phyloP scores from a whole-genome alignment of 305 asterid species.

The Solanum chacoense region DNA sequence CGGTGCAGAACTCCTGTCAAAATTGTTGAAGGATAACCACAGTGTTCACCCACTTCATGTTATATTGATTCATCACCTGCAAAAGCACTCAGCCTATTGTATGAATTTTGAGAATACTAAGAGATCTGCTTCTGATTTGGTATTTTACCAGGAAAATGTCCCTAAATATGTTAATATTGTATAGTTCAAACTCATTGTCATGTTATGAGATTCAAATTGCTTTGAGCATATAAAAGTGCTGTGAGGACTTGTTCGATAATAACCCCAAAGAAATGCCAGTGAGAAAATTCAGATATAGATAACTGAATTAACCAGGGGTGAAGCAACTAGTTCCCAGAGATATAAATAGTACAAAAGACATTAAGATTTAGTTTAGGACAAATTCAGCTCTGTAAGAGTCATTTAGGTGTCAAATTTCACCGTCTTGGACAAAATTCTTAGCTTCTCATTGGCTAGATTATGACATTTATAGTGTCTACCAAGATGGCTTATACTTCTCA shows the following conservation, averaged over 20 bases:
- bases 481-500: background rate
- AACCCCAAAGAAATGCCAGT: background rate
- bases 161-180: background rate
- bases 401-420: background rate
- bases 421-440: background rate
- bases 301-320: background rate
- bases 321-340: background rate
- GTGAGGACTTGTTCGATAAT: background rate
- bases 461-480: background rate
- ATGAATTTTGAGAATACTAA: background rate
- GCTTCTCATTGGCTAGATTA: background rate
- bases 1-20: conserved; percentile 76
- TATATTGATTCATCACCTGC: background rate
- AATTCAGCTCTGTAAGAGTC: background rate
- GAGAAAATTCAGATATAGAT: background rate
- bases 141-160: background rate
- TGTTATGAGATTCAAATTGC: background rate
- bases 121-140: background rate
- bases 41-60: background rate
- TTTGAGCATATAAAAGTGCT: background rate
- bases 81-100: background rate
- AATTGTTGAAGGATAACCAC: conserved; percentile 65
- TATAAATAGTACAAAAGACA: background rate
- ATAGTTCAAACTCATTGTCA: background rate
- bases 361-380: background rate